Conservation (phyloP, 2,329 filamentous ascomycete genomes). For the Aureobasidium sp. region DNA sequence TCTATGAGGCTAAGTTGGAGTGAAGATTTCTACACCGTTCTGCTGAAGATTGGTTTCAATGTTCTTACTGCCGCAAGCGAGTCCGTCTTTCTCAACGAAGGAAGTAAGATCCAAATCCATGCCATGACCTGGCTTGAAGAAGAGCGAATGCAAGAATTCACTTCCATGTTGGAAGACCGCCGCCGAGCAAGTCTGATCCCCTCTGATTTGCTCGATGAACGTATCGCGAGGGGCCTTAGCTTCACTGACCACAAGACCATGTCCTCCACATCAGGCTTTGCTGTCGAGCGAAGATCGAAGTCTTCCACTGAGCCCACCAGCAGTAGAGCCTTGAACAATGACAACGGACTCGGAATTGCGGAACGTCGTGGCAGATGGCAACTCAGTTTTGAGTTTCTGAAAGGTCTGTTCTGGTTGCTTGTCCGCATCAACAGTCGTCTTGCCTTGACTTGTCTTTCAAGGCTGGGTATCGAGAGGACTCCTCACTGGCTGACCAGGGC, state of each 20-base stretch:
- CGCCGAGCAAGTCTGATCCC: constrained; percentile 31
- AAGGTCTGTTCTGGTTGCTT: constrained; percentile 61
- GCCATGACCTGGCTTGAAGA: constrained; percentile 87
- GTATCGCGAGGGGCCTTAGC: constrained; percentile 29
- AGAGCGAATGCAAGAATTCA: constrained; percentile 67
- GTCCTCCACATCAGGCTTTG: constrained; percentile 45
- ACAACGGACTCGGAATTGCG: constrained; percentile 65
- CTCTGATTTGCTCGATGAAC: constrained; percentile 32
- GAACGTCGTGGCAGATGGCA: constrained; percentile 73
- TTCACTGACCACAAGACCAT: constrained; percentile 25
- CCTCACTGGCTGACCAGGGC: constrained; percentile 56
- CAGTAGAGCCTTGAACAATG: constrained; percentile 24
- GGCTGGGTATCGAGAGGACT: constrained; percentile 51
- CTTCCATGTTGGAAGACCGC: constrained; percentile 31
- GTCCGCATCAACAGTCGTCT: constrained; percentile 50
- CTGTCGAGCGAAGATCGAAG: constrained; percentile 53
- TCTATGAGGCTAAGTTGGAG: constrained; percentile 69
- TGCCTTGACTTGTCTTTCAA: constrained; percentile 45
- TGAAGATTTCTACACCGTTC: constrained; percentile 91
- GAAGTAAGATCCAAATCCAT: constrained; percentile 62
- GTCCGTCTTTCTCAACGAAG: constrained; percentile 92
- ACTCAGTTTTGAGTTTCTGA: constrained; percentile 65
- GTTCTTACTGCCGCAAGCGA: constrained; percentile 90
- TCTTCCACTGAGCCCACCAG: constrained; percentile 17
- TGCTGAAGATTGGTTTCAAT: constrained; percentile 78